Conservation (phyloP, 2,329 filamentous ascomycete species). For the Colletotrichum sp. region DNA sequence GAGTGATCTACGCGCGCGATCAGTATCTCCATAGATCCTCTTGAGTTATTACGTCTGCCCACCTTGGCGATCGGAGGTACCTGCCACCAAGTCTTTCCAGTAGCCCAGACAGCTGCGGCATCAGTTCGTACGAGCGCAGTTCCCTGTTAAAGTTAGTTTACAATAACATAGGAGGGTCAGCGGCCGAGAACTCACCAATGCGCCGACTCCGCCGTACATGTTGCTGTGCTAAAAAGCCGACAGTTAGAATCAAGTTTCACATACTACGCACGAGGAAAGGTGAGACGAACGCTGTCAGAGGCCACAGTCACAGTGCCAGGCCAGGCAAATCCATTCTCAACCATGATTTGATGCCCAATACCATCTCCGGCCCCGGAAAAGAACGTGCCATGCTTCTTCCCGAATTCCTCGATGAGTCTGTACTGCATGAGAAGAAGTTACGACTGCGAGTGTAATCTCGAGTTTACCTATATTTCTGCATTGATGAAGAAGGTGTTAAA, state of each 20-base stretch:
- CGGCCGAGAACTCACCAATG: background rate
- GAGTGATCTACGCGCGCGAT: constrained; percentile 41
- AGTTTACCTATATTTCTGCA: background rate
- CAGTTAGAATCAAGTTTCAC: fast-evolving
- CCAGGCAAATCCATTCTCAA: constrained; percentile 85
- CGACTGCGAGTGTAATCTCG: fast-evolving
- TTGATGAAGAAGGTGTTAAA: background rate
- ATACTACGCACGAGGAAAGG: fast-evolving
- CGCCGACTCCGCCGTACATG: constrained; percentile 82
- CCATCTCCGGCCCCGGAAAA: constrained; percentile 74
- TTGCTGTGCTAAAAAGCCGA: constrained; percentile 59
- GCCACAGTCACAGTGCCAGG: constrained; percentile 85
- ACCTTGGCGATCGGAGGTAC: constrained; percentile 84
- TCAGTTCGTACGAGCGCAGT: constrained; percentile 83
- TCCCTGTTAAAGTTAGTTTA: constrained; percentile 58
- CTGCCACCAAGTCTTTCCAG: constrained; percentile 85
- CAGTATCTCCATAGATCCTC: background rate
- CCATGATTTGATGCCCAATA: constrained; percentile 89
- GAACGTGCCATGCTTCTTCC: constrained; percentile 76
- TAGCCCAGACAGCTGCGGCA: constrained; percentile 85
- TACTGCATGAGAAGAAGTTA: constrained; percentile 72
- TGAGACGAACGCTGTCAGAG: constrained; percentile 57
- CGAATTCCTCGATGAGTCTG: constrained; percentile 80
- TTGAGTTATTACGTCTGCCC: fast-evolving
- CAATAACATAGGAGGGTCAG: fast-evolving